Base-by-base conservation (phyloP, 371 early-diverging fungal species). In the Mucor mucedo region DNA sequence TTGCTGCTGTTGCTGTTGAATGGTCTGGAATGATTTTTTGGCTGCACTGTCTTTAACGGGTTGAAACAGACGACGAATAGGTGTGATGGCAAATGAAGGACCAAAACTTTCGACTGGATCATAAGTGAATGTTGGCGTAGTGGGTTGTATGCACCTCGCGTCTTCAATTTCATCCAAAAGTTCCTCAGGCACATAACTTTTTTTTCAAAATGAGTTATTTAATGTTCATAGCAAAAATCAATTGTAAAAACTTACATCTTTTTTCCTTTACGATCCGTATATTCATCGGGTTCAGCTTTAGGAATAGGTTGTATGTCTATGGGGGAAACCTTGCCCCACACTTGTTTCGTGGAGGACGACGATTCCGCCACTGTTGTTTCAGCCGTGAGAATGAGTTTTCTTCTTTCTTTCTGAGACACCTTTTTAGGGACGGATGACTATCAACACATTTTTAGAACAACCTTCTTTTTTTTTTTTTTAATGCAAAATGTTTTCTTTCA, bases 381-480 rank as follows among this genome's bases (percentile, higher is more conserved):
- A 54, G 74, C 74, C 39, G 75, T 69, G 10, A 73, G 70, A 32
- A 64, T 64, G 16, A 79, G 28, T 30, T 72, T 77, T 10, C 73
- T 66, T 52, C 80, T 57, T 47, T 83, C 83, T 35, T 76, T 79
- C 58, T 83, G 83, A 7, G 83, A 83, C 0, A 72, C 53, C 57
- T 83, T 83, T 58, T 81, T 81, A 8, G 60, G 59, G 9, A 55
- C 35, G 53, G 58, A 33, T 13, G 65, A 39, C 64, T 54, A 65
- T 48, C 3, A 50, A 50, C 5, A 30, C 4, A 55, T 57, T 11
- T 45, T 32, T 13, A 29, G 27, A 52, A n/a, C 27, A 28, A 50
- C 14, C 10, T 52, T 3, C 10, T 5, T 16, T 54, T 14, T 30
- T 16, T 49, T 53, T 58, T 58, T 6, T 56, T 21, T 35, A 4